Evolutionary conservation across 1,284 basidiomycete genomes (phyloP).

Genomic region (Puccinia sorghi): DNA sequence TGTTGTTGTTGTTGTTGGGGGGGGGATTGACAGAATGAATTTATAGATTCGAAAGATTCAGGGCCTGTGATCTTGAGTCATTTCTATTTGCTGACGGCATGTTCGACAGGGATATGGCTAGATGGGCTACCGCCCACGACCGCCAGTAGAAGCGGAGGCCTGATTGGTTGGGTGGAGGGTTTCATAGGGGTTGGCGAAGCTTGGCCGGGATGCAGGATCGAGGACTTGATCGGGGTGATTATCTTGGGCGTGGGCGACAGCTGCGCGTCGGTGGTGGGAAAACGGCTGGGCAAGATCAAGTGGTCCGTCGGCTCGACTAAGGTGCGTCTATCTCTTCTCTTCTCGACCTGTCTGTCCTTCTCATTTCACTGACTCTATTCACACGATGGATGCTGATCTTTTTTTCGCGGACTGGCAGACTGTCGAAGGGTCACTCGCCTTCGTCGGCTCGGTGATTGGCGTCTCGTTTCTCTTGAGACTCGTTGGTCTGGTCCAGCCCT

Average conservation of each 20-base stretch:
- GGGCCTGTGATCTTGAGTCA: constrained; percentile 96
- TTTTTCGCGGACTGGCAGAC: constrained; percentile 11
- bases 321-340: not conserved
- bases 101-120: constrained; percentile 89
- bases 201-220: constrained; percentile 43
- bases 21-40: constrained; percentile 67
- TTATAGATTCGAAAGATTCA: constrained; percentile 89
- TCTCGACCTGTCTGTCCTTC: not conserved
- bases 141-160: not conserved
- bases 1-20: not conserved
- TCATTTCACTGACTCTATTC: too few relatives aligned
- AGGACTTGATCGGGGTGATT: constrained; percentile 75
- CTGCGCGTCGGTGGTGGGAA: constrained; percentile 86
- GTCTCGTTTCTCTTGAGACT: not conserved
- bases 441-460: constrained; percentile 6
- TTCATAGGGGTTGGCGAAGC: too few relatives aligned
- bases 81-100: constrained; percentile 94
- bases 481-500: constrained; percentile 11
- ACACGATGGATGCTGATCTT: too few relatives aligned
- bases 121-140: constrained; percentile 69
- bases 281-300: constrained; percentile 64
- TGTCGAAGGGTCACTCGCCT: constrained; percentile 31
- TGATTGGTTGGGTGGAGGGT: not conserved
- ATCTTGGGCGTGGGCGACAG: constrained; percentile 92
- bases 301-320: not conserved